Conservation (phyloP, 2,329 filamentous ascomycete genomes). For the Zasmidium citrigriseum region DNA sequence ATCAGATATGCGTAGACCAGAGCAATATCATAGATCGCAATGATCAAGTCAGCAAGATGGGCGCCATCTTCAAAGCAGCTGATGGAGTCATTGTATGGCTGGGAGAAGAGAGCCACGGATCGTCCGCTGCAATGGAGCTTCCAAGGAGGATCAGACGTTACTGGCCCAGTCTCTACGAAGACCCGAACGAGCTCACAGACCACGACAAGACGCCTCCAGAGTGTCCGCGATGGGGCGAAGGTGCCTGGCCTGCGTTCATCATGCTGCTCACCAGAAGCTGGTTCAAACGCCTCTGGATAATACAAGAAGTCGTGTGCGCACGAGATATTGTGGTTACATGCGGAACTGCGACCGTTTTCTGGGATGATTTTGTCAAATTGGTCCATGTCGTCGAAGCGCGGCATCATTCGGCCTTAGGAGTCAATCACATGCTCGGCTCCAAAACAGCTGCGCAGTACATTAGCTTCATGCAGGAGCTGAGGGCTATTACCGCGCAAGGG, state of each 20-base stretch:
- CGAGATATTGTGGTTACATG: conserved; percentile 21
- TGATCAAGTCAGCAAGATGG: conserved; percentile 22
- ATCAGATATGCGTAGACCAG: conserved; percentile 24
- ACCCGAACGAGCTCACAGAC: conserved; percentile 16
- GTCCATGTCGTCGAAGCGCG: conserved; percentile 13
- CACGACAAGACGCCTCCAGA: conserved; percentile 15
- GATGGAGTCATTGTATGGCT: conserved; percentile 23
- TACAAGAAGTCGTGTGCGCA: conserved; percentile 21
- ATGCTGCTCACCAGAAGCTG: conserved; percentile 17
- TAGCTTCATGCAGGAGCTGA: conserved; percentile 21
- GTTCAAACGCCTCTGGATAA: conserved; percentile 21
- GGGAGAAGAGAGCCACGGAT: conserved; percentile 15
- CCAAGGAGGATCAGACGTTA: conserved; percentile 16
- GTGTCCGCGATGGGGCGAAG: conserved; percentile 16
- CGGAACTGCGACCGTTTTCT: conserved; percentile 14
- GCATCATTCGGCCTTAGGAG: conserved; percentile 9
- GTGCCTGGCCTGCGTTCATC: conserved; percentile 19
- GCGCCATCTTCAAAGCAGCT: conserved; percentile 18
- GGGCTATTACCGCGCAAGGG: conserved; percentile 17
- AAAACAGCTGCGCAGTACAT: conserved; percentile 21
- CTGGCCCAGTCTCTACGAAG: conserved; percentile 18
- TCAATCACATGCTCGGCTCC: conserved; percentile 15
- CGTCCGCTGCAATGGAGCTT: conserved; percentile 18
- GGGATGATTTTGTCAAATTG: conserved; percentile 22
- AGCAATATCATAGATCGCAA: conserved; percentile 19